A percentile compares a stretch with the other conserved stretches of the same genome.
Evolutionary conservation across 805 yeast genomes (phyloP).

Genomic region (Yamadazyma olivae): DNA sequence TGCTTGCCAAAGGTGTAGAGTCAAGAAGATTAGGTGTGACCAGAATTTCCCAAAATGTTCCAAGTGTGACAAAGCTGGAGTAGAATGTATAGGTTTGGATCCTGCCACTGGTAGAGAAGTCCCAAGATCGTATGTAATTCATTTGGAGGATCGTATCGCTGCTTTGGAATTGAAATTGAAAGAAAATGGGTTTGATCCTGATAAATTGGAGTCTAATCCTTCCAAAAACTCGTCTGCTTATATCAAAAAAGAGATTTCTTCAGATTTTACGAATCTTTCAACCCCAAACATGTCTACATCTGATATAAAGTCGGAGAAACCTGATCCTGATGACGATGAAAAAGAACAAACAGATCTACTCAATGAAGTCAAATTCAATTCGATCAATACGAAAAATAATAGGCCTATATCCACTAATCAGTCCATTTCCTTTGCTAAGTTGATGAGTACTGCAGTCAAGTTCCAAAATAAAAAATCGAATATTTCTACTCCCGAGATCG

Average conservation of each 20-base stretch:
- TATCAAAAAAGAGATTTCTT: too few relatives aligned
- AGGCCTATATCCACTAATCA: constrained; percentile 7
- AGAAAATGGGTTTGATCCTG: constrained; percentile 39
- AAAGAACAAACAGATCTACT: constrained; percentile 5
- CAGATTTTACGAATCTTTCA: too few relatives aligned
- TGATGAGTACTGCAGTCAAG: constrained; percentile 76
- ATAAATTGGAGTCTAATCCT: neutral
- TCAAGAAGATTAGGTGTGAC: constrained; percentile 64
- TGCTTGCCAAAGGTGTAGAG: constrained; percentile 82
- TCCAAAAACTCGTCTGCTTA: neutral
- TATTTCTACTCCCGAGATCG: constrained; percentile 7
- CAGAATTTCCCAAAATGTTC: constrained; percentile 65
- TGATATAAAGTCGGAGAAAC: neutral
- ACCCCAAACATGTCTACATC: neutral
- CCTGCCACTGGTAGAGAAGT: constrained; percentile 86
- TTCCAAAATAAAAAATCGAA: constrained; percentile 28
- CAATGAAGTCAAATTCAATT: constrained; percentile 10
- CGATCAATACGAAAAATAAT: constrained; percentile 8
- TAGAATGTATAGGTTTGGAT: constrained; percentile 78
- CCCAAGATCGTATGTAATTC: constrained; percentile 74
- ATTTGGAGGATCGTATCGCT: constrained; percentile 63
- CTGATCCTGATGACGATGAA: neutral
- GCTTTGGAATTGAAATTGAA: constrained; percentile 51
- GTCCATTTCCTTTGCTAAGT: constrained; percentile 66
- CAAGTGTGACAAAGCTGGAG: constrained; percentile 61